Conservation (phyloP, 257 asterid genomes). For the Solanum virginianum region DNA sequence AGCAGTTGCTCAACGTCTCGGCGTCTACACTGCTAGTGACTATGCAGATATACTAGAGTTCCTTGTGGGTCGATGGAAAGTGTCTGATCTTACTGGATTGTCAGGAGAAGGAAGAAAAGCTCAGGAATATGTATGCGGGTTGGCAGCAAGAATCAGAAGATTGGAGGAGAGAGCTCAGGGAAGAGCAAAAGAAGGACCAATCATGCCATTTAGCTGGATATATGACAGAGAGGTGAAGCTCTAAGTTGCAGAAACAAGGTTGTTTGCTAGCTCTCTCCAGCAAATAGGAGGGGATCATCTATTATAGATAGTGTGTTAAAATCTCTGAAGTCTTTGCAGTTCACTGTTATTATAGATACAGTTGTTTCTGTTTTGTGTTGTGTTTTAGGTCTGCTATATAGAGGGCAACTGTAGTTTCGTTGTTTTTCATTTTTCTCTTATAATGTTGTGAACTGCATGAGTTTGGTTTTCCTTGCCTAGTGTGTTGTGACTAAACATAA, state of each 20-base stretch:
- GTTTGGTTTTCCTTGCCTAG: background rate
- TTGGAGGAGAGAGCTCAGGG: slow-evolving; percentile 62
- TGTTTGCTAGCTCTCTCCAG: background rate
- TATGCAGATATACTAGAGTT: slow-evolving; percentile 71
- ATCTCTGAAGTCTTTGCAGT: background rate
- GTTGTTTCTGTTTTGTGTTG: slow-evolving; percentile 5
- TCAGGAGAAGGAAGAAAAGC: slow-evolving; percentile 56
- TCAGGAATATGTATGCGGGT: slow-evolving; percentile 62
- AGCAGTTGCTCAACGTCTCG: slow-evolving; percentile 61
- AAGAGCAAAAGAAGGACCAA: slow-evolving; percentile 39
- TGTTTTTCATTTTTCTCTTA: background rate
- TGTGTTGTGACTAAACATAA: background rate
- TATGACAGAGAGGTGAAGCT: slow-evolving; percentile 58
- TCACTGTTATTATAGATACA: slow-evolving; percentile 20
- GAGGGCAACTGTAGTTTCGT: slow-evolving; percentile 14
- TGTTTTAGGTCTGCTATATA: slow-evolving; percentile 3
- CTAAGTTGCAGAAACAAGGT: slow-evolving; percentile 6
- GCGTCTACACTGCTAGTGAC: slow-evolving; percentile 63
- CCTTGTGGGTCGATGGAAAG: slow-evolving; percentile 61
- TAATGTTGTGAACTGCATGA: background rate
- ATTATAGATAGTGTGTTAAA: background rate
- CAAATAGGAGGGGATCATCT: background rate
- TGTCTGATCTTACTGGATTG: slow-evolving; percentile 38
- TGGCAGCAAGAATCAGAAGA: slow-evolving; percentile 52
- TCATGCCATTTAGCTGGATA: slow-evolving; percentile 58